Evolutionary conservation across 257 asterid genomes (phyloP).

Genomic region (Echites panduratus): DNA sequence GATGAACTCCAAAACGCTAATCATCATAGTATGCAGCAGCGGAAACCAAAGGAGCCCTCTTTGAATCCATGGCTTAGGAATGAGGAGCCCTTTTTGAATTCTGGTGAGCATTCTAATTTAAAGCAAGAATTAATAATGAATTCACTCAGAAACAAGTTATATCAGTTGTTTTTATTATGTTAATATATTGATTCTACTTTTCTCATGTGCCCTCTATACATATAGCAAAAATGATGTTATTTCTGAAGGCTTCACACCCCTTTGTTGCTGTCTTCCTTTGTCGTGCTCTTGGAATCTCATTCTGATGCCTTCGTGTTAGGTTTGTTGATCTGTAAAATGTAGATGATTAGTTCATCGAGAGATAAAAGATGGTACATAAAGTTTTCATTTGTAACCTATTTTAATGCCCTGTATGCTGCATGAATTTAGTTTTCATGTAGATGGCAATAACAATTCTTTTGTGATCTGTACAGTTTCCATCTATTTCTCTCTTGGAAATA

Average conservation of each 20-base stretch:
- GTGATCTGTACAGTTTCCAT: neutral
- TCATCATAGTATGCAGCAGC: slow-evolving; percentile 16
- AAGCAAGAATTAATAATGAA: neutral
- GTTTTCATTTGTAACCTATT: slow-evolving; percentile 8
- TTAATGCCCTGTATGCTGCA: neutral
- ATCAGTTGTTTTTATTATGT: too few species aligned
- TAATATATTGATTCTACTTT: too few species aligned
- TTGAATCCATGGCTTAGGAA: slow-evolving; percentile 56
- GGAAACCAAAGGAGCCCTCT: slow-evolving; percentile 15
- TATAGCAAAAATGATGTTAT: too few species aligned
- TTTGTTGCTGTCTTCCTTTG: neutral
- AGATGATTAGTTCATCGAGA: neutral
- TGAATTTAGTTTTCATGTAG: slow-evolving; percentile 3
- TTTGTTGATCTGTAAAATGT: neutral
- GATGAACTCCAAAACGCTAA: slow-evolving; percentile 35
- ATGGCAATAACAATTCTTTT: neutral
- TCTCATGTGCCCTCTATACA: too few species aligned
- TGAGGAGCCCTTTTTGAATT: slow-evolving; percentile 19
- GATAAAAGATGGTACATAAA: neutral
- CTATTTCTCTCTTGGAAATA: neutral
- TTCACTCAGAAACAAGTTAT: neutral
- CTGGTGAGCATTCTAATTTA: slow-evolving; percentile 28
- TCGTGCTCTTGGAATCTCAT: neutral
- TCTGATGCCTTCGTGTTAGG: neutral
- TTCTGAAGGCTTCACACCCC: neutral